Evolutionary conservation across 345 rosid genomes (phyloP).

Genomic region (Rhizophora mangle): DNA sequence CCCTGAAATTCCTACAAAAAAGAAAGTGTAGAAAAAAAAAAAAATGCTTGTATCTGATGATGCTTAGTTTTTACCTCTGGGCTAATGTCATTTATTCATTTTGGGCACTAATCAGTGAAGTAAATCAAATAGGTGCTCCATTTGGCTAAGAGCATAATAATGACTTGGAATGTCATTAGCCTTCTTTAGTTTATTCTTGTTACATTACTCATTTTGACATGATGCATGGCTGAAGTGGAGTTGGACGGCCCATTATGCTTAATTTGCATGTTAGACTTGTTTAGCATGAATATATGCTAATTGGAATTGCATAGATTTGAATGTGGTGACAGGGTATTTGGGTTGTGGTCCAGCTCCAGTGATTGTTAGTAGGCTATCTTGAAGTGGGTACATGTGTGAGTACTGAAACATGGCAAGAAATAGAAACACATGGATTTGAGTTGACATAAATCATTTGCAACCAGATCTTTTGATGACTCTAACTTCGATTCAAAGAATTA

Average conservation of each 20-base stretch:
- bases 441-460: not conserved
- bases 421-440: not conserved
- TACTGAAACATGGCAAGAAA: not conserved
- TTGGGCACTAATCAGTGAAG: not conserved
- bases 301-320: not conserved
- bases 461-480: not conserved
- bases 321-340: not conserved
- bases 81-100: not conserved
- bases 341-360: not conserved
- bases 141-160: not conserved
- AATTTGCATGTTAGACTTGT: not conserved
- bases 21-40: not conserved
- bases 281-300: not conserved
- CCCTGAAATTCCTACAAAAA: not conserved
- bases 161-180: not conserved
- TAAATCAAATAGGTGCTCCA: not conserved
- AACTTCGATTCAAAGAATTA: not conserved
- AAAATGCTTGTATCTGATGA: not conserved
- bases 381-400: not conserved
- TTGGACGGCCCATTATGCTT: not conserved
- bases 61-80: not conserved
- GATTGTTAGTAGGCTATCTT: not conserved
- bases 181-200: not conserved
- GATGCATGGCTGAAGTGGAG: not conserved
- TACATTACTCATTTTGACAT: not conserved